These are phyloP conservation scores for Neurospora sp. DNA, from an alignment of 495 filamentous ascomycete species.

Conservation along the genomic window DNA sequence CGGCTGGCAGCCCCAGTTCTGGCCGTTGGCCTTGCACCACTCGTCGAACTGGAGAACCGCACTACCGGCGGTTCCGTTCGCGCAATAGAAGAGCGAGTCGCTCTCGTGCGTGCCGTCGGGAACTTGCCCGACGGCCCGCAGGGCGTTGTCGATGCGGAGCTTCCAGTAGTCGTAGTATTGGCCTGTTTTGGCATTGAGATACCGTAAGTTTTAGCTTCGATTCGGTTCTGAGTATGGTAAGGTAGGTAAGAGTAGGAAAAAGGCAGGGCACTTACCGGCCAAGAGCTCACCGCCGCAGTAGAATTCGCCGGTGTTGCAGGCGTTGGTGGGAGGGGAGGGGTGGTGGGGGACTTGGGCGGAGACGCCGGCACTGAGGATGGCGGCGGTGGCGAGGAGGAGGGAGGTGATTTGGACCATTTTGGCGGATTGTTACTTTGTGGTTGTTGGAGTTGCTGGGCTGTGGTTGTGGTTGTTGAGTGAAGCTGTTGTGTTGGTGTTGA, in stretches of 20 bases:
- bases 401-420: constrained; percentile 5
- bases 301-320: constrained; percentile 1
- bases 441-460: neutral
- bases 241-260: too few species aligned
- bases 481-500: neutral
- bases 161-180: neutral
- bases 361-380: neutral
- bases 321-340: neutral
- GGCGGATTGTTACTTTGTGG: neutral
- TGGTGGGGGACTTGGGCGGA: neutral
- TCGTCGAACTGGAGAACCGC: neutral
- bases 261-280: too few species aligned
- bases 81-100: constrained; percentile 2
- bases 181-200: neutral
- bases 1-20: constrained; percentile 3
- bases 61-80: neutral
- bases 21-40: neutral
- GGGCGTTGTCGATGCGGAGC: constrained; percentile 3
- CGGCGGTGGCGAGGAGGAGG: neutral
- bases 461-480: neutral
- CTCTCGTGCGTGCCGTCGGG: constrained; percentile 1
- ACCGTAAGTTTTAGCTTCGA: too few species aligned
- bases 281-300: constrained; percentile 1
- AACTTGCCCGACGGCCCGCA: neutral
- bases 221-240: too few species aligned